Evolutionary conservation across 2,329 filamentous ascomycete genomes (phyloP), one percentile per base, ranked within the genome.

Genomic region (Curvularia sp.): DNA sequence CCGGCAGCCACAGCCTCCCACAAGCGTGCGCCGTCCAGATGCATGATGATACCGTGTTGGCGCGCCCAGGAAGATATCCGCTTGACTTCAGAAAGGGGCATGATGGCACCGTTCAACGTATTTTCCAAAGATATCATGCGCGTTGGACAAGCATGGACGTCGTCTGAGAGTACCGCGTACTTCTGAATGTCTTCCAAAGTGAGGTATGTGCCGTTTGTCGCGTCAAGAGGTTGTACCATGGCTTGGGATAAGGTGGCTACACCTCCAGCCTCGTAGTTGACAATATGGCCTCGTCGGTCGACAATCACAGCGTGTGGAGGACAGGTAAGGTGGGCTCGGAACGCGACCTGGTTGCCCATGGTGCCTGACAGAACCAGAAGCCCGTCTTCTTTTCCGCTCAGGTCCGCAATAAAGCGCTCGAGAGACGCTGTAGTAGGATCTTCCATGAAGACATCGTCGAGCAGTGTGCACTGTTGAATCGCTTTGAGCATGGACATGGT

Each of bases 311-410:
- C 85, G 74, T 96, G 87, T 0, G 94, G 94, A 13, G 93, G 93
- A 59, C 91, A 89, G 0, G 82, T 84, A 13, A 97, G 83, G 58
- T 95, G 89, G 1, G 90, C 84, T 38, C 93, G 87, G 41, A 97
- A 83, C 0, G 90, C 89, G 18, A 97, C 82, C 75, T 97, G 93
- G 78, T 97, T 97, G 39, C 92, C 93, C 93, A 97, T 97, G 4
- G 93, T 97, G 3, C 94, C 94, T 0, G 91, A 95, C 58, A 96
- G 83, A 54, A 97, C 91, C 53, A 97, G 88, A 4, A 97, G 82
- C 0, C 86, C 90, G 7, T 87, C 87, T 69, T 93, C 89, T 68
- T 96, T 93, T 66, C 87, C 87, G 0, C 91, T 86, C 3, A 96
- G 83, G 30, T 83, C 74, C 18, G 92, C 91, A 43, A 96, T 83